A percentile compares a stretch with the other conserved stretches of the same genome.
Evolutionary conservation across 2,329 filamentous ascomycete genomes (phyloP).

Genomic region (Pseudocercospora eumusae): DNA sequence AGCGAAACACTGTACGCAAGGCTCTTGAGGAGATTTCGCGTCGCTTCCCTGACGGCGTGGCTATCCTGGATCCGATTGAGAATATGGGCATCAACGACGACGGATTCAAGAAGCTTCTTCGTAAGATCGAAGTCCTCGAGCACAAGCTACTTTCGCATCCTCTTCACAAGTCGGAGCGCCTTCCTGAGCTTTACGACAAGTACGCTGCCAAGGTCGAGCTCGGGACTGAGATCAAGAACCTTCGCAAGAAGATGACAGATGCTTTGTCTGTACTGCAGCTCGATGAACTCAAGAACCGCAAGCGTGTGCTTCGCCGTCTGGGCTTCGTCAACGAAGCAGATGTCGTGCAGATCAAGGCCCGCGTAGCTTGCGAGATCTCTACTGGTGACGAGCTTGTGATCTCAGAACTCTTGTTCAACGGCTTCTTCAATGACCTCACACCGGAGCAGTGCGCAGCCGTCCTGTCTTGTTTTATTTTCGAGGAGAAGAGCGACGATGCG

Average conservation of each 20-base stretch:
- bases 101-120: conserved; percentile 84
- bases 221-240: conserved; percentile 76
- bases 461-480: conserved; percentile 93
- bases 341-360: conserved; percentile 93
- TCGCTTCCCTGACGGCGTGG: conserved; percentile 89
- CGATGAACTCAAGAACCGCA: conserved; percentile 93
- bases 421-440: conserved; percentile 94
- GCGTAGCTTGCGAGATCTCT: conserved; percentile 96
- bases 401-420: conserved; percentile 90
- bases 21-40: conserved; percentile 75
- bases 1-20: conserved; percentile 68
- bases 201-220: conserved; percentile 80
- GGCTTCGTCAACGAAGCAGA: conserved; percentile 95
- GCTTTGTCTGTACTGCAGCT: conserved; percentile 88
- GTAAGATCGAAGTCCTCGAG: conserved; percentile 96
- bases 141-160: conserved; percentile 85
- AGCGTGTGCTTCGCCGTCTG: conserved; percentile 88
- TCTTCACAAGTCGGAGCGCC: conserved; percentile 82
- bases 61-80: conserved; percentile 87
- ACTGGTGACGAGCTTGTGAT: conserved; percentile 94
- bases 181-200: conserved; percentile 82
- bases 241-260: conserved; percentile 82
- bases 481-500: conserved; percentile 84
- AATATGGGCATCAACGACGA: conserved; percentile 95
- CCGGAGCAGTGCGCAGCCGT: conserved; percentile 85